Base-by-base conservation (phyloP, 768 basidiomycete species). In the Trametes cinnabarina region DNA sequence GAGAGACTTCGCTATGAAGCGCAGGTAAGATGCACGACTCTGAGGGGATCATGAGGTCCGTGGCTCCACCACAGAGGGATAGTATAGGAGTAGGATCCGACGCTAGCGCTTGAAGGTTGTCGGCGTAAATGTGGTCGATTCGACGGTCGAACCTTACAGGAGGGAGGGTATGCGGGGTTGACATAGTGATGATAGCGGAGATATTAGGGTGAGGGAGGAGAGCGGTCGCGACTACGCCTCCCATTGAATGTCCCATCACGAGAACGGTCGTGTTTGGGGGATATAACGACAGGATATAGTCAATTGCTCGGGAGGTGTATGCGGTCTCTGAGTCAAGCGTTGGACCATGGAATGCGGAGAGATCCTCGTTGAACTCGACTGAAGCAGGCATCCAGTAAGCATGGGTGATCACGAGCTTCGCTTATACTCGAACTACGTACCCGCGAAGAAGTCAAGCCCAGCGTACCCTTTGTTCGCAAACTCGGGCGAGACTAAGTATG, bases 331-430 rank as follows among this genome's bases (percentile, higher is more conserved):
- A 83, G 58, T 87, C 81, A 11, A 98, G 78, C 0, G 96, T 98
- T 0, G 88, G 81, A 0, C 92, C 92, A 73, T 98, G 93, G 65
- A 98, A 91, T 0, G 97, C 97, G 9, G 94, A 94, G 32, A 98
- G 83, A 66, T 98, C 97, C 72, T 98, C 97, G 67, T 98, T 97
- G 77, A 94, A 95, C 68, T 98, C 95, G 66, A 93, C 94, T 92
- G 65, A 14, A 20, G 14, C 32, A 12, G n/a, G 28, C 30, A 8
- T 34, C 2, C 23, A n/a, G 30, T 32, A 32, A 7, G 30, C 12
- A n/a, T 32, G 30, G 30, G 30, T 32, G 12, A 32, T 12, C 30
- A n/a, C n/a, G n/a, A n/a, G n/a, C n/a, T n/a, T n/a, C n/a, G n/a
- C n/a, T n/a, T n/a, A 23, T 43, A 1, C n/a, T 30, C 28, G 25